Conservation (phyloP, 441 rosid genomes). For the Euphorbia corollata region DNA sequence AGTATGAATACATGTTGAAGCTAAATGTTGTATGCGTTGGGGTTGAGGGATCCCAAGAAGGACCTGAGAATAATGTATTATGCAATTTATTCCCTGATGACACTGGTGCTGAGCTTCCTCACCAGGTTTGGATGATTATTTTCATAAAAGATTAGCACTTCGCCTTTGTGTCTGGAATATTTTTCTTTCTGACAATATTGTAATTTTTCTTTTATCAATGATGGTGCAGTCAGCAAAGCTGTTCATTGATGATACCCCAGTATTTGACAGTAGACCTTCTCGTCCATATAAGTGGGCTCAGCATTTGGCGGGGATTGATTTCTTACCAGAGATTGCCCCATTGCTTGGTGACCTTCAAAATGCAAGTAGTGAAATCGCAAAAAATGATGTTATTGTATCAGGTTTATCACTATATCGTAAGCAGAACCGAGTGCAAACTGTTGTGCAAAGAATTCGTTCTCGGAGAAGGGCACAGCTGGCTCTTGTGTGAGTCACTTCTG, state of each 20-base stretch:
- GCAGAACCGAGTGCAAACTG: slow-evolving; percentile 63
- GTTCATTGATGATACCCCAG: slow-evolving; percentile 41
- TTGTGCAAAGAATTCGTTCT: slow-evolving; percentile 70
- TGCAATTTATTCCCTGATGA: slow-evolving; percentile 79
- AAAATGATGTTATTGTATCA: slow-evolving; percentile 39
- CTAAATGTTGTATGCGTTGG: slow-evolving; percentile 76
- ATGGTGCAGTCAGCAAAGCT: slow-evolving; percentile 74
- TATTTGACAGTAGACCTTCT: slow-evolving; percentile 57
- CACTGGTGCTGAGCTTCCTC: slow-evolving; percentile 80
- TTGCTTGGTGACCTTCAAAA: slow-evolving; percentile 44
- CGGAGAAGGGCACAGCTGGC: slow-evolving; percentile 66
- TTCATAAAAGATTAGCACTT: background rate
- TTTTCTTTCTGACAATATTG: slow-evolving; percentile 13
- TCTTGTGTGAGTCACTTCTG: slow-evolving; percentile 64
- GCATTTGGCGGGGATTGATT: slow-evolving; percentile 83
- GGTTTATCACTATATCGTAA: slow-evolving; percentile 60
- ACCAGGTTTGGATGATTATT: slow-evolving; percentile 45
- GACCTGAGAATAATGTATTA: slow-evolving; percentile 44
- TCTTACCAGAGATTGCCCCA: slow-evolving; percentile 79
- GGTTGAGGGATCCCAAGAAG: slow-evolving; percentile 53
- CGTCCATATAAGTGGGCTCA: slow-evolving; percentile 94
- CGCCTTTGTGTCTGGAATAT: background rate
- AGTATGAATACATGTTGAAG: slow-evolving; percentile 70
- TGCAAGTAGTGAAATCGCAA: slow-evolving; percentile 37
- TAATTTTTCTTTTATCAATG: slow-evolving; percentile 17